Evolutionary conservation across 2,329 filamentous ascomycete species (phyloP).

Genomic region (Polytolypa hystricis): DNA sequence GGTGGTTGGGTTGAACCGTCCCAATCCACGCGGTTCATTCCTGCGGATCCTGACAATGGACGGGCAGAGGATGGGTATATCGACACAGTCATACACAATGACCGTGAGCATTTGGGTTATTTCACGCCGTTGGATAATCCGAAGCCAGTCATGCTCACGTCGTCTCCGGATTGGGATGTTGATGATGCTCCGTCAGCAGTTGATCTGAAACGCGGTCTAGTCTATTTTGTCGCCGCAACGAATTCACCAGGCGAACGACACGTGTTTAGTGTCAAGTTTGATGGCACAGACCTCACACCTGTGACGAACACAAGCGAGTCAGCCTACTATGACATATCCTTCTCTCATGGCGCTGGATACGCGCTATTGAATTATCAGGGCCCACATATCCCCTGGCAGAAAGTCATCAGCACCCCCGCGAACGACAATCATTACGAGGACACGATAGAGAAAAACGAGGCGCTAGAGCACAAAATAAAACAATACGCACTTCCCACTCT

Average conservation of each 20-base stretch:
- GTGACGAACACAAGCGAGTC: conserved; percentile 63
- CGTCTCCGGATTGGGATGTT: conserved; percentile 77
- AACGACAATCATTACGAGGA: conserved; percentile 54
- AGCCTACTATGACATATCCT: conserved; percentile 72
- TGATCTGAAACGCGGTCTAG: conserved; percentile 71
- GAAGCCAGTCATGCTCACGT: conserved; percentile 74
- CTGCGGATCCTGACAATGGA: conserved; percentile 66
- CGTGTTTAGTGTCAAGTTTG: conserved; percentile 77
- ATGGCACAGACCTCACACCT: conserved; percentile 60
- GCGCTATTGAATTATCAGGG: conserved; percentile 75
- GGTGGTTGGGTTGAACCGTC: conserved; percentile 96
- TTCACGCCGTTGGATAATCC: conserved; percentile 79
- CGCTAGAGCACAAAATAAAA: conserved; percentile 56
- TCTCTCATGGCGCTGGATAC: conserved; percentile 72
- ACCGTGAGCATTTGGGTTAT: conserved; percentile 85
- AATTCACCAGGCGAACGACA: conserved; percentile 83
- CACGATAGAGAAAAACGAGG: conserved; percentile 65
- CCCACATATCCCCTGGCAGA: conserved; percentile 81
- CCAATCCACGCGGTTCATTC: conserved; percentile 73
- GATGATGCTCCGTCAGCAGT: conserved; percentile 73
- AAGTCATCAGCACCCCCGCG: conserved; percentile 66
- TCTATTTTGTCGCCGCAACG: conserved; percentile 84
- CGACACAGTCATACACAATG: conserved; percentile 75
- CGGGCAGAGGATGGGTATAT: conserved; percentile 80
- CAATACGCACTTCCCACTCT: conserved; percentile 73